Evolutionary conservation across 805 yeast genomes (phyloP).

Genomic region (Starmerella sirachaensis): DNA sequence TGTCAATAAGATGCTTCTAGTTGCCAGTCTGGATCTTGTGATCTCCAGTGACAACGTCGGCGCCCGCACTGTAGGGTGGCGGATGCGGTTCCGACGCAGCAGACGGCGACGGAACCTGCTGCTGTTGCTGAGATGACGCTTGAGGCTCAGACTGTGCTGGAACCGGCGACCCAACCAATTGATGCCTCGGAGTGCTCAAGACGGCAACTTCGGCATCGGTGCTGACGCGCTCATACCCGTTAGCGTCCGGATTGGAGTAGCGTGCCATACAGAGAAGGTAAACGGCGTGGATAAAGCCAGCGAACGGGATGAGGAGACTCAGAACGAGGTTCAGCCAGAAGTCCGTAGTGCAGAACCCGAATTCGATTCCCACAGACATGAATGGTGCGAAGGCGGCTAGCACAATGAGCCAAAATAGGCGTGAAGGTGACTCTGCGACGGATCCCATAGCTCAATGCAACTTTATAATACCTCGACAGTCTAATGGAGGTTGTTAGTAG

Average conservation of each 20-base stretch:
- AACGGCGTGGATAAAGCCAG: slow-evolving; percentile 16
- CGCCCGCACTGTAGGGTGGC: too few species aligned
- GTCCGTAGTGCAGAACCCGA: slow-evolving; percentile 10
- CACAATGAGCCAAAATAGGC: slow-evolving; percentile 19
- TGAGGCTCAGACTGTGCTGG: too few species aligned
- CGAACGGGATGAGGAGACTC: slow-evolving; percentile 11
- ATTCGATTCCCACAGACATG: slow-evolving; percentile 11
- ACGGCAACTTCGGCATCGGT: not conserved
- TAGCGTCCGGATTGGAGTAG: slow-evolving; percentile 2
- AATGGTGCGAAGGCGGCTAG: slow-evolving; percentile 14
- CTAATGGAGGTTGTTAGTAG: too few species aligned
- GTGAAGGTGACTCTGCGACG: slow-evolving; percentile 10
- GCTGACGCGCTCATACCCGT: slow-evolving; percentile 7
- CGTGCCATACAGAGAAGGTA: slow-evolving; percentile 12
- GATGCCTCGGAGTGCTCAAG: too few species aligned
- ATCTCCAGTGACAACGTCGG: too few species aligned
- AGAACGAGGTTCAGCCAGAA: slow-evolving; percentile 9
- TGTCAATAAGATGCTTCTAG: too few species aligned
- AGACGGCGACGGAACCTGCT: too few species aligned
- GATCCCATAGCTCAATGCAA: not conserved
- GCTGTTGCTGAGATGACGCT: too few species aligned
- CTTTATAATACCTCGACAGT: too few species aligned
- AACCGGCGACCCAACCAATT: too few species aligned
- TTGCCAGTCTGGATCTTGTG: too few species aligned
- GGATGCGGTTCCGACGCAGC: too few species aligned